Evolutionary conservation across 225 moss, liverwort and hornwort genomes (phyloP).

Genomic region (Pleurozium schreberi): DNA sequence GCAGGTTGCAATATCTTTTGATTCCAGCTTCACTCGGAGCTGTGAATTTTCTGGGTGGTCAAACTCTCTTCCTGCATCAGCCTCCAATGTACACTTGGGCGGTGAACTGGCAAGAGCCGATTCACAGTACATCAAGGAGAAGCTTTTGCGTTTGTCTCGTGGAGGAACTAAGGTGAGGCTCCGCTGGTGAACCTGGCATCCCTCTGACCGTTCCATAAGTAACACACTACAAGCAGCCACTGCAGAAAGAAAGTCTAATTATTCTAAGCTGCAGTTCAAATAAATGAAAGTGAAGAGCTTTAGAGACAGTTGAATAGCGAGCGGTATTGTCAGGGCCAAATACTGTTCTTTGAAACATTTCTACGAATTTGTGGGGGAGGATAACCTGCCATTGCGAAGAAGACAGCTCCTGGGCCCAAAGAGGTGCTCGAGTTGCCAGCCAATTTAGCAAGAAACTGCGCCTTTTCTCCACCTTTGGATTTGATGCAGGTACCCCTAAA

Average conservation of each 20-base stretch:
- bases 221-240: background rate
- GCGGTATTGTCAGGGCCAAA: background rate
- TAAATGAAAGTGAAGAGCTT: background rate
- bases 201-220: background rate
- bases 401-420: slow-evolving; percentile 30
- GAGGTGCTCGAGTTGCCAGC: slow-evolving; percentile 23
- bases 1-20: slow-evolving; percentile 15
- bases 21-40: slow-evolving; percentile 11
- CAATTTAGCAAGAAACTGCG: slow-evolving; percentile 23
- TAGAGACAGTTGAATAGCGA: background rate
- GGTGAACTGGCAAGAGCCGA: slow-evolving; percentile 30
- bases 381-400: slow-evolving; percentile 57
- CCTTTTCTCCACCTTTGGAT: background rate
- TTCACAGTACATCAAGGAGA: slow-evolving; percentile 40
- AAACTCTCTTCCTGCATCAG: background rate
- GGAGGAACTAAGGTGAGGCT: slow-evolving; percentile 25
- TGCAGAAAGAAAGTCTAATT: background rate
- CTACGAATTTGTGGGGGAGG: slow-evolving; percentile 2
- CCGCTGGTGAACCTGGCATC: slow-evolving; percentile 35
- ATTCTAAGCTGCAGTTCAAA: background rate
- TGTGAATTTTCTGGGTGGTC: background rate
- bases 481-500: background rate
- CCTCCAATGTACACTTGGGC: slow-evolving; percentile 21
- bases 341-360: background rate
- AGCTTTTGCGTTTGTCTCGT: slow-evolving; percentile 3